These are phyloP conservation scores for Penicillium flavigenum DNA, from an alignment of 495 filamentous ascomycete species.

Conservation along the genomic window DNA sequence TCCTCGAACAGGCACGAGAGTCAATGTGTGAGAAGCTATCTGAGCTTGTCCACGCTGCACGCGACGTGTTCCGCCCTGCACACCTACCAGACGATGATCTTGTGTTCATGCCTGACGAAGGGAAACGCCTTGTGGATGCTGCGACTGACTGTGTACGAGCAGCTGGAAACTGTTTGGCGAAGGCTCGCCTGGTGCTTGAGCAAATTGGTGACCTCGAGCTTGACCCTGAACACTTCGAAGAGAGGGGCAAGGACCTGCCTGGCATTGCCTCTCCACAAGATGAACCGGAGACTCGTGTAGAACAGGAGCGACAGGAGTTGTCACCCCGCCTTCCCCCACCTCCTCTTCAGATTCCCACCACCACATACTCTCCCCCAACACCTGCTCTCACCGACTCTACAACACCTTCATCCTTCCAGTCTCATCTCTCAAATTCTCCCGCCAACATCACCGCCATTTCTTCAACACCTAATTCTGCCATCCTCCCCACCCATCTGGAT, in stretches of 20 bases:
- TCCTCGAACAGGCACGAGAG: slow-evolving; percentile 67
- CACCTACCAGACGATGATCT: slow-evolving; percentile 64
- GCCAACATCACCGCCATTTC: slow-evolving; percentile 26
- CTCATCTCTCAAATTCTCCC: slow-evolving; percentile 25
- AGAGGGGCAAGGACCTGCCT: slow-evolving; percentile 13
- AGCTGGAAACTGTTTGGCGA: slow-evolving; percentile 85
- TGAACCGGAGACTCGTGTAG: slow-evolving; percentile 20
- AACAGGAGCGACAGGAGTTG: slow-evolving; percentile 29
- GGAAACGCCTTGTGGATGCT: slow-evolving; percentile 70
- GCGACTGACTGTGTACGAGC: slow-evolving; percentile 88
- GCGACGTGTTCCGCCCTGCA: slow-evolving; percentile 67
- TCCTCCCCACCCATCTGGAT: slow-evolving; percentile 42
- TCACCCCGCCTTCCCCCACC: slow-evolving; percentile 42
- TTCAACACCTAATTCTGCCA: slow-evolving; percentile 32
- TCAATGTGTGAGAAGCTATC: slow-evolving; percentile 78
- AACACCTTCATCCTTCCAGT: slow-evolving; percentile 46
- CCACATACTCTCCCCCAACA: slow-evolving; percentile 36
- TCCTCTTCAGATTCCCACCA: slow-evolving; percentile 42
- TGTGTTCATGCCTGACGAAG: slow-evolving; percentile 77
- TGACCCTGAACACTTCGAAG: slow-evolving; percentile 55
- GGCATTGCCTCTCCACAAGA: slow-evolving; percentile 12
- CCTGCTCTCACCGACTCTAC: slow-evolving; percentile 43
- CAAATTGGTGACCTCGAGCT: slow-evolving; percentile 93
- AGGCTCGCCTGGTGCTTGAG: slow-evolving; percentile 82
- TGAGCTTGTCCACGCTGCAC: slow-evolving; percentile 74